These are phyloP conservation scores for Eremothecium coryli DNA, from an alignment of 1,139 yeast species.

Conservation along the genomic window DNA sequence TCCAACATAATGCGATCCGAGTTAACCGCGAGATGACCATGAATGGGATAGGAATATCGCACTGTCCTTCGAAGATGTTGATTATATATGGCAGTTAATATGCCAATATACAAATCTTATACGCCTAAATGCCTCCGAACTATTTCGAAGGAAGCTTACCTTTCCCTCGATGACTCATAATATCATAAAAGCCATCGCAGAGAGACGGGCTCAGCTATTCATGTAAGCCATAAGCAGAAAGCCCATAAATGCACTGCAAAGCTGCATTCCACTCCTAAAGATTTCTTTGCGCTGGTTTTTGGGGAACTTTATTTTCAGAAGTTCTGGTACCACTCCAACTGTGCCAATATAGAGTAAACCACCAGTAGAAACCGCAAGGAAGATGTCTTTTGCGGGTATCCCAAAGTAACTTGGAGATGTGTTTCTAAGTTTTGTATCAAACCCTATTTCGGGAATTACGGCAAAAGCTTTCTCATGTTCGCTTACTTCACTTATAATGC, in stretches of 20 bases:
- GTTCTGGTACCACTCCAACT: slow-evolving; percentile 57
- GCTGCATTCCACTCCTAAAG: slow-evolving; percentile 1
- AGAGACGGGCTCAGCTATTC: too few relatives aligned
- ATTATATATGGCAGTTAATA: too few relatives aligned
- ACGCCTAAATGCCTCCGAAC: too few relatives aligned
- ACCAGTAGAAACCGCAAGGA: slow-evolving; percentile 66
- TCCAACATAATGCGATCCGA: too few relatives aligned
- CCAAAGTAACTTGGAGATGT: neutral
- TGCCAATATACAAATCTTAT: too few relatives aligned
- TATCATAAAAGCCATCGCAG: too few relatives aligned
- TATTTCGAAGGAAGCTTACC: too few relatives aligned
- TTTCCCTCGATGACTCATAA: too few relatives aligned
- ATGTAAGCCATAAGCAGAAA: slow-evolving; percentile 1
- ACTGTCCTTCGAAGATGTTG: too few relatives aligned
- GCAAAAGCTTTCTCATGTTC: neutral
- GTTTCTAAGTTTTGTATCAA: neutral
- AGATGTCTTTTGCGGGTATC: slow-evolving; percentile 18
- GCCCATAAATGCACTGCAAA: neutral
- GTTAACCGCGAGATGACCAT: too few relatives aligned
- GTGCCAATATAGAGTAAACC: slow-evolving; percentile 60
- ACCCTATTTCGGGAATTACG: slow-evolving; percentile 3
- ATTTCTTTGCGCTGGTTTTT: slow-evolving; percentile 24
- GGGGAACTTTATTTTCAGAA: slow-evolving; percentile 30
- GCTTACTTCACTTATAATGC: slow-evolving; percentile 32
- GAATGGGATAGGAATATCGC: too few relatives aligned